phyloP scores from a whole-genome alignment of 208 protist genomes.

The Trypanosoma brucei region DNA sequence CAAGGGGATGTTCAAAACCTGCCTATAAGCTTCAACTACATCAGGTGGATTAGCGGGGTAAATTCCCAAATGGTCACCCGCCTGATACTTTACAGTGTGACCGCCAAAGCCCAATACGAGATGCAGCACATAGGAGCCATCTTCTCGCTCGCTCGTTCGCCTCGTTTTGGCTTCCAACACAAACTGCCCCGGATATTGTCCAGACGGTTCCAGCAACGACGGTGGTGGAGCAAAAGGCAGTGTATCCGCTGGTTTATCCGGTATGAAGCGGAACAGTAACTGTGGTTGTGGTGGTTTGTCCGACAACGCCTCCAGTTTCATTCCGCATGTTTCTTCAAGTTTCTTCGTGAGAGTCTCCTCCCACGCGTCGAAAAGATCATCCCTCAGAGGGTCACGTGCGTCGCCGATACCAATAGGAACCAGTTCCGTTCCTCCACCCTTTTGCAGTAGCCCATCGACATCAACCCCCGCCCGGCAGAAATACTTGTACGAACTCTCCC shows the following conservation, averaged over 20 bases:
- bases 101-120: slow-evolving; percentile 39
- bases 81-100: slow-evolving; percentile 51
- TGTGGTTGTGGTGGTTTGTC: slow-evolving; percentile 37
- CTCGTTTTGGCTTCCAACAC: slow-evolving; percentile 30
- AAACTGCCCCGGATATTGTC: slow-evolving; percentile 39
- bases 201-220: slow-evolving; percentile 52
- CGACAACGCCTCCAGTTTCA: slow-evolving; percentile 22
- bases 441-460: slow-evolving; percentile 45
- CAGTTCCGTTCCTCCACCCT: slow-evolving; percentile 49
- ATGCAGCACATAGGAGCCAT: slow-evolving; percentile 69
- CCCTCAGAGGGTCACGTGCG: slow-evolving; percentile 38
- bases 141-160: slow-evolving; percentile 33
- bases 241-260: slow-evolving; percentile 24
- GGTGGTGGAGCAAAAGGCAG: slow-evolving; percentile 43
- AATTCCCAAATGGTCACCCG: slow-evolving; percentile 92
- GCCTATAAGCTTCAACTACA: slow-evolving; percentile 60
- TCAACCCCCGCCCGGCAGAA: slow-evolving; percentile 71
- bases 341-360: slow-evolving; percentile 42
- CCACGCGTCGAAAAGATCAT: slow-evolving; percentile 77
- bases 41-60: slow-evolving; percentile 75
- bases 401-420: slow-evolving; percentile 59
- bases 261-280: slow-evolving; percentile 32
- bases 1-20: slow-evolving; percentile 40
- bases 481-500: slow-evolving; percentile 95
- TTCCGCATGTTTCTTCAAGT: slow-evolving; percentile 32